phyloP scores from a whole-genome alignment of 208 protist genomes.

The Leishmania tarentolae region DNA sequence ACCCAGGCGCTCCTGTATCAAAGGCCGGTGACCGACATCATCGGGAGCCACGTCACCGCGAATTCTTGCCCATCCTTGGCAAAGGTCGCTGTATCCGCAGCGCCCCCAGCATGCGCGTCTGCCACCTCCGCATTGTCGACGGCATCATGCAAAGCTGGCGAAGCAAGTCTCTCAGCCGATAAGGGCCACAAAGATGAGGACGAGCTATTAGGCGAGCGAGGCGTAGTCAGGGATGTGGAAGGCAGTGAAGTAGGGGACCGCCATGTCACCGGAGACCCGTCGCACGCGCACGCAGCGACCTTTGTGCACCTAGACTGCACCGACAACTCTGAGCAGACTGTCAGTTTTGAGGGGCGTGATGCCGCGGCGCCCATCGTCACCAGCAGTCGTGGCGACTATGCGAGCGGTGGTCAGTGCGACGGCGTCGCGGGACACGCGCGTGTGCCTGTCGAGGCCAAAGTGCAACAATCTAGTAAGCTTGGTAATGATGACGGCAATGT shows the following conservation, averaged over 20 bases:
- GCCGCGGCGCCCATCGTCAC: too few relatives aligned
- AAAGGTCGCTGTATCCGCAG: neutral
- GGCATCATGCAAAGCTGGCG: neutral
- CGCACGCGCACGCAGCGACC: too few relatives aligned
- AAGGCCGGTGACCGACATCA: neutral
- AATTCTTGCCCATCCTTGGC: neutral
- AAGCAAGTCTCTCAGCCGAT: neutral
- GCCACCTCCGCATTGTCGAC: neutral
- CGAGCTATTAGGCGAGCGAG: neutral
- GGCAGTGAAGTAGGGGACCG: neutral
- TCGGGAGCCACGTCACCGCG: neutral
- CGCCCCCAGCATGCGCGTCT: neutral
- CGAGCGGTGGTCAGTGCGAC: neutral
- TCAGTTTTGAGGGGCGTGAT: too few relatives aligned
- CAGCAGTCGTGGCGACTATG: neutral
- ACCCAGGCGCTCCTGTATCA: conserved; percentile 1
- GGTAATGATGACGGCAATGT: neutral
- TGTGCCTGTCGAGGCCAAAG: neutral
- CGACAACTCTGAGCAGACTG: neutral
- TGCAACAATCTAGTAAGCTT: neutral
- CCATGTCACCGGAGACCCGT: neutral
- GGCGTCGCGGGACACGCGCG: neutral
- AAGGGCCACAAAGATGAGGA: neutral
- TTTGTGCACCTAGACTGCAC: neutral
- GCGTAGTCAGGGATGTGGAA: neutral